These are phyloP conservation scores for Stereum hirsutum DNA, from an alignment of 1,284 basidiomycete species.

Conservation along the genomic window DNA sequence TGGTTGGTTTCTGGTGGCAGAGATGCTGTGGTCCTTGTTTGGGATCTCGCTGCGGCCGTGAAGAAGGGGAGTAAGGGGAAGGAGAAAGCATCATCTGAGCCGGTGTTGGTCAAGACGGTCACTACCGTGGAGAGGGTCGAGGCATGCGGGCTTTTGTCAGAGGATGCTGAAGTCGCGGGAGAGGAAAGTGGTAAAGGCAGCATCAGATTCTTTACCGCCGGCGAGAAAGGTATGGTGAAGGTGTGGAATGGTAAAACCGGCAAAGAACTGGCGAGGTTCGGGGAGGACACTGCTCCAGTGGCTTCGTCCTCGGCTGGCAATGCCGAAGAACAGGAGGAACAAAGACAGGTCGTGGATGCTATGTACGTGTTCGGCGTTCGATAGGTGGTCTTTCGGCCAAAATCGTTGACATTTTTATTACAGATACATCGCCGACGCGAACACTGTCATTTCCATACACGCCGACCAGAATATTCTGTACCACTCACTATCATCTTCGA, in stretches of 20 bases:
- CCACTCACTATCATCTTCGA: conserved; percentile 59
- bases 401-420: conserved; percentile 14
- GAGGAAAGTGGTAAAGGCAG: conserved; percentile 28
- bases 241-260: conserved; percentile 78
- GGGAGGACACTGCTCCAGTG: conserved; percentile 34
- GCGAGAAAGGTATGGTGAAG: conserved; percentile 77
- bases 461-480: conserved; percentile 96
- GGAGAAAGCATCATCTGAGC: conserved; percentile 26
- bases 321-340: conserved; percentile 65
- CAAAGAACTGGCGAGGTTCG: conserved; percentile 53
- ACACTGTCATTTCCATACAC: conserved; percentile 81
- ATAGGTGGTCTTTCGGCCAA: conserved; percentile 6
- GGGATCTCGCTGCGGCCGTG: conserved; percentile 52
- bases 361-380: conserved; percentile 40
- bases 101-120: conserved; percentile 73
- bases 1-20: conserved; percentile 86
- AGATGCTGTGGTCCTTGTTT: conserved; percentile 85
- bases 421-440: conserved; percentile 61
- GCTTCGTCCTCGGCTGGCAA: conserved; percentile 53
- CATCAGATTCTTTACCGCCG: conserved; percentile 77
- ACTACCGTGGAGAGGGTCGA: conserved; percentile 85
- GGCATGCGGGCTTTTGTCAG: conserved; percentile 63
- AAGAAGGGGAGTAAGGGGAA: conserved; percentile 47
- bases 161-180: conserved; percentile 38
- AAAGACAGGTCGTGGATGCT: conserved; percentile 64